Evolutionary conservation across 768 basidiomycete genomes (phyloP).

Genomic region (Tephrocybe rancida): DNA sequence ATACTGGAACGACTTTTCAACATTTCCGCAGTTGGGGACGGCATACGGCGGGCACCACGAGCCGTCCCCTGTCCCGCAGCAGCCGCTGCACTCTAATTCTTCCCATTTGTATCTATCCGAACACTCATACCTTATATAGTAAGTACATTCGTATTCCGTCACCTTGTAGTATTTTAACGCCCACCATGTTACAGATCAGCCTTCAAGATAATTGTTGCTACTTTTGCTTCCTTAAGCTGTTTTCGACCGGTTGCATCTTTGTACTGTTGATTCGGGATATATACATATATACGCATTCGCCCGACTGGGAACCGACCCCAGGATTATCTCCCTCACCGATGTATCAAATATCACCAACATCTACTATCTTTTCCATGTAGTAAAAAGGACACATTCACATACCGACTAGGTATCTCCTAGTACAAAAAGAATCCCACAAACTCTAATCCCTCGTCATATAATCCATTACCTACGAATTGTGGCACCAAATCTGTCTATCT

Average conservation of each 20-base stretch:
- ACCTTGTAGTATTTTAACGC: not conserved
- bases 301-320: constrained; percentile 3
- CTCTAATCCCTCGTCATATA: not conserved
- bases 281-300: not conserved
- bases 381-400: constrained; percentile 1
- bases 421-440: not conserved
- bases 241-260: constrained; percentile 13
- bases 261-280: constrained; percentile 10
- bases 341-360: constrained; percentile 7
- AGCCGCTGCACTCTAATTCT: constrained; percentile 15
- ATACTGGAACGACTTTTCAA: constrained; percentile 58
- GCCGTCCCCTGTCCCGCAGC: constrained; percentile 10
- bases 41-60: constrained; percentile 35
- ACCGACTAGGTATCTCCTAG: not conserved
- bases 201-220: constrained; percentile 12
- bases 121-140: constrained; percentile 29
- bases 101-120: constrained; percentile 27
- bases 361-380: constrained; percentile 1
- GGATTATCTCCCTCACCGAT: not conserved
- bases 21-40: constrained; percentile 50
- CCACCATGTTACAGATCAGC: constrained; percentile 1
- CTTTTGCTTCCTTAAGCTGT: constrained; percentile 1
- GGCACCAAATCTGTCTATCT: too few relatives aligned
- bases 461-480: not conserved
- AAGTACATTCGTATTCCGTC: constrained; percentile 1